Base-by-base conservation (phyloP, 225 moss, liverwort and hornwort species). In the Physcomitrellopsis africana region DNA sequence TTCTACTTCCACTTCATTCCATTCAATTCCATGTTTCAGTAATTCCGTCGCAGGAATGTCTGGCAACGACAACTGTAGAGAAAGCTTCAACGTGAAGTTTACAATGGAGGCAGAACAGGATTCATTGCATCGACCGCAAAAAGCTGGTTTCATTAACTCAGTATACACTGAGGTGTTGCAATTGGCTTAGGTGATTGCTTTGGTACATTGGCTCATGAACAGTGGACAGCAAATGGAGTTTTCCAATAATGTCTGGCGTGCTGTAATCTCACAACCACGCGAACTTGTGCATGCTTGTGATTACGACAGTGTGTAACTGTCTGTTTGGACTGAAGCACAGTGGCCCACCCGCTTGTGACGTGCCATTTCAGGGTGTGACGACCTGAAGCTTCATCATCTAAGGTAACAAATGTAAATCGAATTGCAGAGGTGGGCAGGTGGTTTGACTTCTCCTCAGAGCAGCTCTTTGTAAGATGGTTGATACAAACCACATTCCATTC, bases 331-430 rank as follows among this genome's bases (percentile, higher is more conserved):
- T 57, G 57, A 70, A 56, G 8, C 44, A 24, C 32, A 37, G 32
- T 37, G 7, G 32, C 32, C 32, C 32, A 37, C 32, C 7, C 7
- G 32, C 32, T 37, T 37, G 7, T 37, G 32, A 7, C 32, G 32
- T 37, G 44, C 37, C 58, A 45, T 44, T 41, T 19, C 22, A 22
- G 44, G 15, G 52, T 71, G 59, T 72, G 55, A 27, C 60, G 45
- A n/a, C 29, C 47, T 72, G 60, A 12, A 60, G 29, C 71, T 60
- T 60, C 48, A 13, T 18, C 18, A 49, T 60, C 57, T 58, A 51
- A 57, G 20, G 45, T 46, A 16, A 32, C 8, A 17, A 60, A 17
- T 4, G 32, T 7, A 37, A 37, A 37, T 37, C 5, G 32, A 37
- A 5, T 37, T 37, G 7, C 2, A 0, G 7, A 37, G 0, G 32